A percentile compares a stretch with the other conserved stretches of the same genome.
Conservation (phyloP, 78 protist genomes). For the Isochrysis galbana region DNA sequence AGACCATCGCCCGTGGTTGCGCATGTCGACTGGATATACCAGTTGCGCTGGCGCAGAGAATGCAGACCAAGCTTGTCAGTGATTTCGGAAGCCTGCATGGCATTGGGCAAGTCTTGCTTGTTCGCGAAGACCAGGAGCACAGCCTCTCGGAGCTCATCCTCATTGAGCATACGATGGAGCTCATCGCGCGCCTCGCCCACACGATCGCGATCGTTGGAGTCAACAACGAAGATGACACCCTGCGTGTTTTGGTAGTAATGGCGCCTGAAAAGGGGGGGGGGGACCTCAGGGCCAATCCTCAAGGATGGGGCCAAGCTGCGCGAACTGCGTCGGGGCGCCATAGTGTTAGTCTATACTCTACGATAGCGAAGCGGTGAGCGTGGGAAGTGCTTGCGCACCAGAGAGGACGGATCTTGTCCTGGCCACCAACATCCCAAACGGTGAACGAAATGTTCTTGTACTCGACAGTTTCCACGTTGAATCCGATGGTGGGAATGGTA, state of each 20-base stretch:
- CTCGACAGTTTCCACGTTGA: constrained; percentile 85
- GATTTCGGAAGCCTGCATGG: constrained; percentile 92
- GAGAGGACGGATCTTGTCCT: constrained; percentile 86
- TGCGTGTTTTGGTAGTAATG: constrained; percentile 89
- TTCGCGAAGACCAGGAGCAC: constrained; percentile 89
- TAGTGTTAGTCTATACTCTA: not conserved
- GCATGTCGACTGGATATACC: constrained; percentile 74
- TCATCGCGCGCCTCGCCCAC: constrained; percentile 67
- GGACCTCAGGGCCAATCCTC: not conserved
- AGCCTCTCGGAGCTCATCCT: constrained; percentile 85
- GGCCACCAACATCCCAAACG: constrained; percentile 90
- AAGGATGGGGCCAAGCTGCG: not conserved
- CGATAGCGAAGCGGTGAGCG: not conserved
- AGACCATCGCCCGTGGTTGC: constrained; percentile 76
- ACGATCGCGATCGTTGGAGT: constrained; percentile 85
- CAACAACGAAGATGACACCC: constrained; percentile 95
- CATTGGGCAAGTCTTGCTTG: constrained; percentile 95
- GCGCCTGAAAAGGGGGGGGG: not conserved
- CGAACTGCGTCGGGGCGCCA: not conserved
- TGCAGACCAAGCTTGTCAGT: constrained; percentile 92
- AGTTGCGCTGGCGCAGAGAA: constrained; percentile 82
- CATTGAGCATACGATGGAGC: constrained; percentile 77
- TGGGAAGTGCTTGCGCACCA: constrained; percentile 62
- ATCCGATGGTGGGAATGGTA: constrained; percentile 64
- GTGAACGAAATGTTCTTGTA: constrained; percentile 80